Evolutionary conservation across 441 rosid genomes (phyloP).

Genomic region (Adansonia grandidieri): DNA sequence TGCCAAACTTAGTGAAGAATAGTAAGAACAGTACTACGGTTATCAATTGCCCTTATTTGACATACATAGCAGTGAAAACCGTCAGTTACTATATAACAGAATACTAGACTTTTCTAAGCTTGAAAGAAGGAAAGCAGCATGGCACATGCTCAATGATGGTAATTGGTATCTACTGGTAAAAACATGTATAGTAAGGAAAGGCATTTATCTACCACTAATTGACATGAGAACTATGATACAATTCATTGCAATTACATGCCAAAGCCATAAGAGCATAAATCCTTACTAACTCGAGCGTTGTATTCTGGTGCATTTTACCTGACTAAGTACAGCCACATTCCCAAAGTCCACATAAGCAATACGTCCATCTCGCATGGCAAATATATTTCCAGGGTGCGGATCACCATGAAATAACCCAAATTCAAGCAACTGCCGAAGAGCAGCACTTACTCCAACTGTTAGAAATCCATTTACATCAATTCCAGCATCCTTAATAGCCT

Average conservation of each 20-base stretch:
- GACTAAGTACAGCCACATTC: conserved; percentile 96
- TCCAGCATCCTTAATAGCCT: conserved; percentile 92
- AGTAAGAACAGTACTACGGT: not conserved
- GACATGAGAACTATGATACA: not conserved
- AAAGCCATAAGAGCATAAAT: conserved; percentile 13
- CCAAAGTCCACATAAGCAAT: conserved; percentile 98
- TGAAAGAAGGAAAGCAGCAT: not conserved
- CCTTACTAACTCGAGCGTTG: conserved; percentile 3
- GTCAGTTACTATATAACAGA: not conserved
- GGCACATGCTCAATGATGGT: conserved; percentile 14
- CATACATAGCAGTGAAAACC: not conserved
- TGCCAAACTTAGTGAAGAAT: conserved; percentile 17
- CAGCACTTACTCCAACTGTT: conserved; percentile 96
- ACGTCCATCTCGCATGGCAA: conserved; percentile 96
- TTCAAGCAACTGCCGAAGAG: conserved; percentile 85
- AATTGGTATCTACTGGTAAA: conserved; percentile 2
- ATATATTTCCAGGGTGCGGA: conserved; percentile 98
- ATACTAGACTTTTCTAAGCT: not conserved
- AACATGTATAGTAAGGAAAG: not conserved
- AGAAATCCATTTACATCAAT: conserved; percentile 85
- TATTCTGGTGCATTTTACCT: conserved; percentile 51
- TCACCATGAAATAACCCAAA: conserved; percentile 96
- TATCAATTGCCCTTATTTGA: not conserved
- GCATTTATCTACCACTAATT: not conserved
- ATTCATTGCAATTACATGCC: not conserved